A percentile compares a stretch with the other conserved stretches of the same genome.
These are phyloP conservation scores for Pleurozium schreberi DNA, from an alignment of 225 moss, liverwort and hornwort species.

Conservation along the genomic window DNA sequence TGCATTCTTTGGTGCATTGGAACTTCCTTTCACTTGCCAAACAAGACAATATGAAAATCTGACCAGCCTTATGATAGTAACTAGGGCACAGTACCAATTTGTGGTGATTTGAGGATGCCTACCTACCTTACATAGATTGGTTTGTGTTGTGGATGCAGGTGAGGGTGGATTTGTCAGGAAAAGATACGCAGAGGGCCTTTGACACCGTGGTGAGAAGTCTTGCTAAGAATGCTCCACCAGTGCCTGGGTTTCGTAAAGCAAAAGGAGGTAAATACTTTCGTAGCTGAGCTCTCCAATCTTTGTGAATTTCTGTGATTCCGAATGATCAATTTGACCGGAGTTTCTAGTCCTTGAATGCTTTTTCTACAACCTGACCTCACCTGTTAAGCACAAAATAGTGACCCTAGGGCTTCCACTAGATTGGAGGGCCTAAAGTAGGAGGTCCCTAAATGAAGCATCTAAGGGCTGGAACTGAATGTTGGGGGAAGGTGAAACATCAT, in stretches of 20 bases:
- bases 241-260: slow-evolving; percentile 77
- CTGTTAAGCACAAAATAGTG: too few species aligned
- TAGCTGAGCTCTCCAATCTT: not conserved
- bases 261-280: slow-evolving; percentile 48
- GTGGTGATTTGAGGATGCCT: too few species aligned
- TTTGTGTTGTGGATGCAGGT: slow-evolving; percentile 30
- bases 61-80: too few species aligned
- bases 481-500: too few species aligned
- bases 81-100: too few species aligned
- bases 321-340: not conserved
- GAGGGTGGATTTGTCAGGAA: slow-evolving; percentile 64
- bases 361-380: not conserved
- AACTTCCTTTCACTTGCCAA: too few species aligned
- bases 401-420: not conserved
- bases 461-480: too few species aligned
- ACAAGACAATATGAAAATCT: too few species aligned
- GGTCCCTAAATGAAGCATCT: too few species aligned
- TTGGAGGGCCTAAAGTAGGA: too few species aligned
- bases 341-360: not conserved
- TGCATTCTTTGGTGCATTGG: too few species aligned
- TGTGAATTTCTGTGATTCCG: not conserved
- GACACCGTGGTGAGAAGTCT: slow-evolving; percentile 68
- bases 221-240: slow-evolving; percentile 67
- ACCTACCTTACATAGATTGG: not conserved
- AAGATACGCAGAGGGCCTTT: slow-evolving; percentile 62